Base-by-base conservation (phyloP, 331 rosid genomes). In the Acacia pycnantha region DNA sequence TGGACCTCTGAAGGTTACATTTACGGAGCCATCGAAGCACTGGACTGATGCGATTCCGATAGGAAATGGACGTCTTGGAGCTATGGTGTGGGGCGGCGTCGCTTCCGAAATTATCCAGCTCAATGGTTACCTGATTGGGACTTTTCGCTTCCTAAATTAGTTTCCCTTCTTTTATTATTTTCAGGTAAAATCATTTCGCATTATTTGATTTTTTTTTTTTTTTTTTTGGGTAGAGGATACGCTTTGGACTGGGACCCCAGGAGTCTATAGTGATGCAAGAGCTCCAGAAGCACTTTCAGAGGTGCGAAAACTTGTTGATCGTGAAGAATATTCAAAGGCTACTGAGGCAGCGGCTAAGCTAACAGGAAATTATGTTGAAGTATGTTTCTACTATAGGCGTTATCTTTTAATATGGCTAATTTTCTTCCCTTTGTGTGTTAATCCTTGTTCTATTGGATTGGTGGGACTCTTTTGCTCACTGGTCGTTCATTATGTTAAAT, bases 41-140 rank as follows among this genome's bases (percentile, higher is more conserved):
- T 90, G 97, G 97, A 92, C 95, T 11, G 93, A 90, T 76, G 97
- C 97, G 3, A 56, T 90, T 73, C 97, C 97, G 3, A 68, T 92
- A 33, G 97, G 97, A 24, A 92, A 92, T 84, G 97, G 95, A 15
- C 87, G 97, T 29, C 92, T 92, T 35, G 97, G 97, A 65, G 95
- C 97, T 31, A 89, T 92, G 93, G 82, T 92, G 1, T 89, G 93
- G 92, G 97, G 97, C 21, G 88, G 88, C 12, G 81, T 89, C 13
- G 72, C 87, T 2, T 77, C 91, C 8, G 97, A 92, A 82, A 88
- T 83, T 50, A 88, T 92, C 73, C 97, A 89, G 83, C 92, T 92
- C 72, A 92, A 89, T 62, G 94, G 97, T 92, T 31, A 76, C 37
- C 18, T 51, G 8, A 50, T 8, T 73, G 9, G 7, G 21, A 43